Conservation (phyloP, 2,329 filamentous ascomycete genomes). For the Beauveria varroae region DNA sequence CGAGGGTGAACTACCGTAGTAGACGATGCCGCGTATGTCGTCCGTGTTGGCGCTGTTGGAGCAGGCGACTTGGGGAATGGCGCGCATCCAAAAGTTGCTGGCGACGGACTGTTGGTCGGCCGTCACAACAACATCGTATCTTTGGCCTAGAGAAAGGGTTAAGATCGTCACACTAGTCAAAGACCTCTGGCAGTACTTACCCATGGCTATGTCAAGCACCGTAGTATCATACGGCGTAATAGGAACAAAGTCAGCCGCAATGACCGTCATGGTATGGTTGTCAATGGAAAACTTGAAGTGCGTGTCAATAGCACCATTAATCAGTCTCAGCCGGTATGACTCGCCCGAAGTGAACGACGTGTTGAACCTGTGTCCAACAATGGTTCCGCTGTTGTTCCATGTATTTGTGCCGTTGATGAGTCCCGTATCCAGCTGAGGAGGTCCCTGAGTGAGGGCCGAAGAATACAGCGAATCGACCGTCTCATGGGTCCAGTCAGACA, state of each 20-base stretch:
- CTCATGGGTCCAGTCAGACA: conserved; percentile 51
- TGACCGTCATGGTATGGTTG: conserved; percentile 49
- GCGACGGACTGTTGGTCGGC: background rate
- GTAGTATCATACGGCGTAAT: conserved; percentile 46
- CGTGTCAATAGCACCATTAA: conserved; percentile 38
- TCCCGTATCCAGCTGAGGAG: conserved; percentile 32
- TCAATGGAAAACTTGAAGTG: conserved; percentile 45
- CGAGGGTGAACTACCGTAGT: background rate
- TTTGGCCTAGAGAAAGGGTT: background rate
- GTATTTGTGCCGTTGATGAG: conserved; percentile 33
- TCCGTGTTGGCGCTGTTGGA: conserved; percentile 29
- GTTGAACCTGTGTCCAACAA: conserved; percentile 26
- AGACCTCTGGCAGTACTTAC: conserved; percentile 17
- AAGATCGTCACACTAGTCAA: background rate
- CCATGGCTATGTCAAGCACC: conserved; percentile 43
- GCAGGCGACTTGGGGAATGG: conserved; percentile 35
- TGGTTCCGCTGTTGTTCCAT: conserved; percentile 13
- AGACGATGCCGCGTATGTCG: conserved; percentile 26
- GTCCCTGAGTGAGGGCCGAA: background rate
- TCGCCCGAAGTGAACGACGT: conserved; percentile 33
- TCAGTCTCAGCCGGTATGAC: conserved; percentile 39
- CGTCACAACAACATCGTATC: background rate
- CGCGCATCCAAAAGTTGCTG: conserved; percentile 40
- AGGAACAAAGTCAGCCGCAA: conserved; percentile 51
- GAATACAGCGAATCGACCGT: background rate